Percentiles rank a stretch among this genome's conserved stretches.
Evolutionary conservation across 1,284 basidiomycete species (phyloP).

Genomic region (Peniophora sp.): DNA sequence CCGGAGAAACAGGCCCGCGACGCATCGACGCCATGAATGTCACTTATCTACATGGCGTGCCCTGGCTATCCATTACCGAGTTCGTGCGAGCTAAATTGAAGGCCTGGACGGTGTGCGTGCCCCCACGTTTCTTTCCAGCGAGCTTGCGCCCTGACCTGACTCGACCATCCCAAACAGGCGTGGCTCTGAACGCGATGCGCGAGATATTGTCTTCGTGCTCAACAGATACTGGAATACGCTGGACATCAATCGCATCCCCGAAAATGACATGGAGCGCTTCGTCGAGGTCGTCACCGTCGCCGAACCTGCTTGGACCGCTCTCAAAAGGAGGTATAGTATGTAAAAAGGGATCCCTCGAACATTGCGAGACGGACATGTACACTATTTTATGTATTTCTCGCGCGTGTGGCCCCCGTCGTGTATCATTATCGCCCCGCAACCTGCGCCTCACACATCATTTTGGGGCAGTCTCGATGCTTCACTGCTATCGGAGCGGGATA

Average conservation of each 20-base stretch:
- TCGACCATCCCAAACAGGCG: slow-evolving; percentile 33
- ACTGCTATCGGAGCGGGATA: too few species aligned
- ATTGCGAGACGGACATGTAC: neutral
- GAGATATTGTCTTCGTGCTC: slow-evolving; percentile 61
- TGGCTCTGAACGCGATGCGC: slow-evolving; percentile 57
- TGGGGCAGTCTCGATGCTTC: neutral
- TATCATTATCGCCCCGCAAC: neutral
- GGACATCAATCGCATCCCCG: slow-evolving; percentile 73
- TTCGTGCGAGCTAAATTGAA: slow-evolving; percentile 75
- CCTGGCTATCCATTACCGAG: slow-evolving; percentile 71
- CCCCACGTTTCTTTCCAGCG: slow-evolving; percentile 11
- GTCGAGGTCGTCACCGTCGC: slow-evolving; percentile 45
- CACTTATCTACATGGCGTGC: slow-evolving; percentile 56
- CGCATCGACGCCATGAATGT: slow-evolving; percentile 57
- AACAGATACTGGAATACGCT: slow-evolving; percentile 67
- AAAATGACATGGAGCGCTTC: slow-evolving; percentile 73
- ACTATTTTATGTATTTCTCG: neutral
- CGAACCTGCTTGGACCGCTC: slow-evolving; percentile 57
- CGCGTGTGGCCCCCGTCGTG: neutral
- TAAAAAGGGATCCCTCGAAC: slow-evolving; percentile 9
- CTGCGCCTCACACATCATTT: neutral
- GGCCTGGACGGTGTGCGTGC: slow-evolving; percentile 63
- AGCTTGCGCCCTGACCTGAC: slow-evolving; percentile 7
- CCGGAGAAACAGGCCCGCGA: slow-evolving; percentile 72
- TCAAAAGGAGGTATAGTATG: slow-evolving; percentile 61